phyloP scores from a whole-genome alignment of 2,329 filamentous ascomycete species.

The Fusarium mangiferae region DNA sequence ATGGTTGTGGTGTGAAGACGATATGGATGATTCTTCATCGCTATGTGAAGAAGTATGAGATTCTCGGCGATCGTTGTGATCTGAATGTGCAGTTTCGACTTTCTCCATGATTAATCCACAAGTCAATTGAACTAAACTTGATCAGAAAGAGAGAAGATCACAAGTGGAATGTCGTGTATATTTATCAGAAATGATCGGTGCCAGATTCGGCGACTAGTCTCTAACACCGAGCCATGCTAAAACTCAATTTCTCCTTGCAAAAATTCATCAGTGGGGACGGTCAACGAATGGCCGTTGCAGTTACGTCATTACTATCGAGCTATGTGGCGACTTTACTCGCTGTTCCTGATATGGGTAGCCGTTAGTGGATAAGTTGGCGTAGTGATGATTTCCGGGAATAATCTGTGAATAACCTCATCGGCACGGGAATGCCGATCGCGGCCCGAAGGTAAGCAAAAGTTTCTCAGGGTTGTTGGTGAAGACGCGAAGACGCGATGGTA shows the following conservation, averaged over 20 bases:
- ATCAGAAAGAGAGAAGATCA: not conserved
- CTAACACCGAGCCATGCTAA: not conserved
- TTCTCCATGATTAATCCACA: slow-evolving; percentile 4
- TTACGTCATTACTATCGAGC: not conserved
- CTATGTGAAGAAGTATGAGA: not conserved
- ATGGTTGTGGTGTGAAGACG: not conserved
- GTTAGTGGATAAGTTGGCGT: not conserved
- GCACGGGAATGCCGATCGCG: slow-evolving; percentile 12
- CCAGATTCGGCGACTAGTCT: slow-evolving; percentile 22
- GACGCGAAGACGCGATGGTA: not conserved
- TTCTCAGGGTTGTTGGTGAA: not conserved
- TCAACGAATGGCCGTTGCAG: not conserved
- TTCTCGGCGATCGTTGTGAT: not conserved
- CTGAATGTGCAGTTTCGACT: not conserved
- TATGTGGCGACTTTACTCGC: not conserved
- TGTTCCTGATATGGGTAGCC: not conserved
- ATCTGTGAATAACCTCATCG: slow-evolving; percentile 18
- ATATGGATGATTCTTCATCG: slow-evolving; percentile 26
- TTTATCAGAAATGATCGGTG: slow-evolving; percentile 2
- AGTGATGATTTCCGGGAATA: not conserved
- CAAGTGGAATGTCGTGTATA: not conserved
- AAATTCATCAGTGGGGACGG: slow-evolving; percentile 3
- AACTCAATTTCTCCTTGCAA: not conserved
- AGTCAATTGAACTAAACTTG: not conserved
- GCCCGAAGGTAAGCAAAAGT: not conserved